These are phyloP conservation scores for Fusarium stilboides DNA, from an alignment of 2,329 filamentous ascomycete species.

Conservation along the genomic window DNA sequence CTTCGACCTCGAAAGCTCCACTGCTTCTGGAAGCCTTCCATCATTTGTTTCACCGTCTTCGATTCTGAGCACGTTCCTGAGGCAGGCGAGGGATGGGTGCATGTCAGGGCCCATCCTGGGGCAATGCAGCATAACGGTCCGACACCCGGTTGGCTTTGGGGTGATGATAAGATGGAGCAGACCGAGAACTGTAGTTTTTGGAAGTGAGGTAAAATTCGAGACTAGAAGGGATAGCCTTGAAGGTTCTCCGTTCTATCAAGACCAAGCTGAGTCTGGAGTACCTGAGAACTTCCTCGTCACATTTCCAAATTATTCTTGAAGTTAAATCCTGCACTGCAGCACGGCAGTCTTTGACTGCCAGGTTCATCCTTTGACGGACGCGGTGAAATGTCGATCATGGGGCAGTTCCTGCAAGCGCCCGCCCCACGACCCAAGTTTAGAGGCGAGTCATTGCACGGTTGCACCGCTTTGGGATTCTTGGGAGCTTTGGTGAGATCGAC, in stretches of 20 bases:
- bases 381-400: conserved; percentile 32
- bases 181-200: conserved; percentile 3
- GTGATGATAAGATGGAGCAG: conserved; percentile 31
- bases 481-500: conserved; percentile 48
- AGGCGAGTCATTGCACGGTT: conserved; percentile 37
- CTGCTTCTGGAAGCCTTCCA: conserved; percentile 52
- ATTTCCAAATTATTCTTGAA: conserved; percentile 8
- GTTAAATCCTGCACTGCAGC: neutral
- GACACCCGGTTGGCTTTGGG: conserved; percentile 41
- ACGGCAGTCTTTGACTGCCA: conserved; percentile 4
- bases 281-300: neutral
- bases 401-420: conserved; percentile 20
- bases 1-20: conserved; percentile 30
- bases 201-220: neutral
- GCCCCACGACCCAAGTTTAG: conserved; percentile 32
- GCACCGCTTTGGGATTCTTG: conserved; percentile 26
- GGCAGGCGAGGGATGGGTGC: conserved; percentile 18
- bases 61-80: conserved; percentile 42
- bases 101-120: conserved; percentile 41
- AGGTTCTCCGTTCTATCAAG: neutral
- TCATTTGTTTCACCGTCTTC: conserved; percentile 48
- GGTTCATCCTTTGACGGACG: conserved; percentile 11
- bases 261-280: neutral
- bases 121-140: conserved; percentile 32
- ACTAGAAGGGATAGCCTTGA: neutral